Evolutionary conservation across 208 protist genomes (phyloP).

Genomic region (Acanthamoeba culbertsoni): DNA sequence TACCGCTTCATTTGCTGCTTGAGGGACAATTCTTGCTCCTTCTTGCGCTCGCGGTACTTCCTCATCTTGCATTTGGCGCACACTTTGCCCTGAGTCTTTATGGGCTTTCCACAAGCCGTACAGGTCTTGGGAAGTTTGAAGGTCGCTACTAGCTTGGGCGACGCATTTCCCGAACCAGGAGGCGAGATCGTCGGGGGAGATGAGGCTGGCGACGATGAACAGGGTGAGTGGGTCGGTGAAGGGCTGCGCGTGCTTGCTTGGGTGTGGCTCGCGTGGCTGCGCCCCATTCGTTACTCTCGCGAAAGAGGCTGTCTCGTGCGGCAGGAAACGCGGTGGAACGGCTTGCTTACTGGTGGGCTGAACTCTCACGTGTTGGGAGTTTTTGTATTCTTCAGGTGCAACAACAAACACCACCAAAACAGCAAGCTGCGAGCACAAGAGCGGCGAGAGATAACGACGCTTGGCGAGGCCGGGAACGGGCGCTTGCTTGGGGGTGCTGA

Average conservation of each 20-base stretch:
- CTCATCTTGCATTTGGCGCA: constrained; percentile 49
- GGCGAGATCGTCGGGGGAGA: too few species aligned
- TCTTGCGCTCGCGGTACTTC: constrained; percentile 49
- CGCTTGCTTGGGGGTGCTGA: too few species aligned
- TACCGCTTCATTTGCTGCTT: constrained; percentile 7
- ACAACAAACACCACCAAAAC: too few species aligned
- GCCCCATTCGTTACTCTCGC: neutral
- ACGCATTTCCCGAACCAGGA: too few species aligned
- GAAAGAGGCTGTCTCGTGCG: neutral
- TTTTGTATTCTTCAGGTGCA: too few species aligned
- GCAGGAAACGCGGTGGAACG: neutral
- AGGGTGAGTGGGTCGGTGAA: neutral
- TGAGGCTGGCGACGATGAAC: neutral
- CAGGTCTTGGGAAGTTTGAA: constrained; percentile 33
- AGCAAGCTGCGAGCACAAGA: too few species aligned
- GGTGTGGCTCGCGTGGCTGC: neutral
- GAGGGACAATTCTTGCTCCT: constrained; percentile 14
- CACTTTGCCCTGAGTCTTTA: constrained; percentile 34
- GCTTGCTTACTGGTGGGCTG: neutral
- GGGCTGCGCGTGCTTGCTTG: neutral
- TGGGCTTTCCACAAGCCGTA: neutral
- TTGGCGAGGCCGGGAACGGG: too few species aligned
- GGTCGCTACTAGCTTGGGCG: neutral
- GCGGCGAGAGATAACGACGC: too few species aligned
- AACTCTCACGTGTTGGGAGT: too few species aligned